Evolutionary conservation across 345 rosid species (phyloP).

Genomic region (Bruguiera parviflora): DNA sequence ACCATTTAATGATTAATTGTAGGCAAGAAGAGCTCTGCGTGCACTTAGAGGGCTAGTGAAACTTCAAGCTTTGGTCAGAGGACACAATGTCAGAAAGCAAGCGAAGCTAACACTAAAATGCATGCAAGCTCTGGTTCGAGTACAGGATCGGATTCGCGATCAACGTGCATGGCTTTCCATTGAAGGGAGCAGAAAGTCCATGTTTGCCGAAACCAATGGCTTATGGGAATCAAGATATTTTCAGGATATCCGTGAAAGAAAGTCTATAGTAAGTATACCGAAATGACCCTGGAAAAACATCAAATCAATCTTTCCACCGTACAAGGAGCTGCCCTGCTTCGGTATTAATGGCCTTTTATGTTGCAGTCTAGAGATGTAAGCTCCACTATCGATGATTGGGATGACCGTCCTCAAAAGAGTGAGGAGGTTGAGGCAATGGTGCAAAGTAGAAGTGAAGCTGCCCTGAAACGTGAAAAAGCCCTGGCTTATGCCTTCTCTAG

Average conservation of each 20-base stretch:
- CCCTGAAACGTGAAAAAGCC: conserved; percentile 27
- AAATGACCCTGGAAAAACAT: not conserved
- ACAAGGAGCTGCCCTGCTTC: too few relatives aligned
- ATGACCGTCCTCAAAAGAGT: conserved; percentile 32
- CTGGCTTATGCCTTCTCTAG: conserved; percentile 33
- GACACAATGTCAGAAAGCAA: conserved; percentile 26
- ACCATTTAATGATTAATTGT: not conserved
- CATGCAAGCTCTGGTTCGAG: conserved; percentile 31
- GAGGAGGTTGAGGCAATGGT: conserved; percentile 45
- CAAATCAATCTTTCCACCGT: not conserved
- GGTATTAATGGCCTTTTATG: not conserved
- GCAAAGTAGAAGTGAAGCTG: conserved; percentile 19
- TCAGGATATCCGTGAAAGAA: conserved; percentile 16
- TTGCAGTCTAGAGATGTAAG: conserved; percentile 21
- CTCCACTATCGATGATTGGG: conserved; percentile 18
- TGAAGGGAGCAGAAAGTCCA: conserved; percentile 23
- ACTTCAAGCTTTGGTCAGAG: conserved; percentile 33
- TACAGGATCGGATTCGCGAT: conserved; percentile 20
- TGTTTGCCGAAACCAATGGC: conserved; percentile 20
- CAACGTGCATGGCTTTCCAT: conserved; percentile 23
- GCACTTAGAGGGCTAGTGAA: conserved; percentile 34
- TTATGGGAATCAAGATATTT: conserved; percentile 15
- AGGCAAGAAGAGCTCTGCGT: conserved; percentile 30
- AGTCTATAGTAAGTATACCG: conserved; percentile 11
- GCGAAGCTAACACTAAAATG: conserved; percentile 23